Conservation (phyloP, 1,139 yeast genomes). For the Pichia kudriavzevii region DNA sequence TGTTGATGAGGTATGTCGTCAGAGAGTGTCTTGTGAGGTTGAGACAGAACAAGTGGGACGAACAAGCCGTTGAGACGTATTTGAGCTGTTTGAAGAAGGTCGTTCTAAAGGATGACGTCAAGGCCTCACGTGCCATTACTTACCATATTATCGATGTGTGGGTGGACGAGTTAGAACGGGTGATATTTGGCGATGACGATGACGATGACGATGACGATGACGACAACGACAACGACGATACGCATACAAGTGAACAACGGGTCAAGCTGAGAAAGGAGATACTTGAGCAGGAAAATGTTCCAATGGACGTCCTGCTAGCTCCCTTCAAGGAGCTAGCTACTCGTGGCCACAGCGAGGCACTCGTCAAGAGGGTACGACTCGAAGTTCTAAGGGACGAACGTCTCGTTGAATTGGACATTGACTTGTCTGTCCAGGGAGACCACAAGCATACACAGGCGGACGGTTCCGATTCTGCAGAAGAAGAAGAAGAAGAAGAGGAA, state of each 20-base stretch:
- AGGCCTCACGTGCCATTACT: slow-evolving; percentile 69
- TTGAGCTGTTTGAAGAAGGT: slow-evolving; percentile 33
- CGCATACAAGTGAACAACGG: slow-evolving; percentile 2
- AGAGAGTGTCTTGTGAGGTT: slow-evolving; percentile 59
- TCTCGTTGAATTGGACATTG: slow-evolving; percentile 58
- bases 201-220: slow-evolving; percentile 32
- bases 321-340: slow-evolving; percentile 52
- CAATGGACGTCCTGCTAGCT: slow-evolving; percentile 45
- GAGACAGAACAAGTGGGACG: slow-evolving; percentile 49
- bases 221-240: slow-evolving; percentile 20
- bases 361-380: slow-evolving; percentile 56
- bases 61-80: slow-evolving; percentile 40
- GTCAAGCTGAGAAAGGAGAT: slow-evolving; percentile 10
- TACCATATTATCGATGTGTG: slow-evolving; percentile 80
- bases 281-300: slow-evolving; percentile 31
- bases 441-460: slow-evolving; percentile 23
- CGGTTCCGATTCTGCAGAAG: slow-evolving; percentile 23
- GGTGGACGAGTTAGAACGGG: slow-evolving; percentile 74
- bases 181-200: slow-evolving; percentile 44
- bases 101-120: slow-evolving; percentile 46
- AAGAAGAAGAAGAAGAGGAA: slow-evolving; percentile 25
- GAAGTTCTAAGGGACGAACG: slow-evolving; percentile 64
- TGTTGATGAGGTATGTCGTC: slow-evolving; percentile 71
- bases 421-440: slow-evolving; percentile 28
- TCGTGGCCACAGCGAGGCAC: slow-evolving; percentile 49